phyloP scores from a whole-genome alignment of 2,329 filamentous ascomycete genomes.

The Ceratocystis cubensis region DNA sequence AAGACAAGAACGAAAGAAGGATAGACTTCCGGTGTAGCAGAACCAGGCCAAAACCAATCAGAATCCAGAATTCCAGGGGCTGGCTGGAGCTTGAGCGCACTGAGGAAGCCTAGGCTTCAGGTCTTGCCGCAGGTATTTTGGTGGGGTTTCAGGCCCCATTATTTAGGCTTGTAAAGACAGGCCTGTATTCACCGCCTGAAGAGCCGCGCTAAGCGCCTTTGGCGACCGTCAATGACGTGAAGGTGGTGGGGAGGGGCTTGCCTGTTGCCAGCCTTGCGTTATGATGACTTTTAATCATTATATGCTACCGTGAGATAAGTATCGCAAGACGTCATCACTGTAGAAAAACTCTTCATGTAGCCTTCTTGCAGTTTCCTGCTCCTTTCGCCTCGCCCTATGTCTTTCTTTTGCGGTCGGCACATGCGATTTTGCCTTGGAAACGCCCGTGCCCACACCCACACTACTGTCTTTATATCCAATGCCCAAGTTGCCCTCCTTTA shows the following conservation, averaged over 20 bases:
- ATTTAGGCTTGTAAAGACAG: not conserved
- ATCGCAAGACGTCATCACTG: slow-evolving; percentile 62
- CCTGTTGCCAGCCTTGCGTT: not conserved
- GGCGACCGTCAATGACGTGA: not conserved
- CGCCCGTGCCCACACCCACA: slow-evolving; percentile 26
- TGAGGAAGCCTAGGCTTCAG: not conserved
- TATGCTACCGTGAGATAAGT: slow-evolving; percentile 35
- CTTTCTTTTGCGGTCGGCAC: slow-evolving; percentile 59
- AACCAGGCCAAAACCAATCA: not conserved
- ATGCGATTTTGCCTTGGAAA: slow-evolving; percentile 33
- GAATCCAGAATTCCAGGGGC: slow-evolving; percentile 12
- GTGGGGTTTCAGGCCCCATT: not conserved
- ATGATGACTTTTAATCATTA: not conserved
- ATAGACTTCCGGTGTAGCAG: not conserved
- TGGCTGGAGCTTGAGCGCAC: slow-evolving; percentile 8
- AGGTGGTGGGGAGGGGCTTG: no score
- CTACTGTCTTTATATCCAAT: slow-evolving; percentile 45
- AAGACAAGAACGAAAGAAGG: not conserved
- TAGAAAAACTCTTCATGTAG: slow-evolving; percentile 61
- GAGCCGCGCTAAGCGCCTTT: not conserved
- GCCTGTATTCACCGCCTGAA: not conserved
- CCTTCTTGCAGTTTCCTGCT: slow-evolving; percentile 49
- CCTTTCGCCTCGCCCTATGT: slow-evolving; percentile 47
- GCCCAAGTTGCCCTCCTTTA: slow-evolving; percentile 64
- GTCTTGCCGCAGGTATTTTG: slow-evolving; percentile 5